These are phyloP conservation scores for Komagataea norvegica DNA, from an alignment of 1,139 yeast genomes.

Conservation along the genomic window DNA sequence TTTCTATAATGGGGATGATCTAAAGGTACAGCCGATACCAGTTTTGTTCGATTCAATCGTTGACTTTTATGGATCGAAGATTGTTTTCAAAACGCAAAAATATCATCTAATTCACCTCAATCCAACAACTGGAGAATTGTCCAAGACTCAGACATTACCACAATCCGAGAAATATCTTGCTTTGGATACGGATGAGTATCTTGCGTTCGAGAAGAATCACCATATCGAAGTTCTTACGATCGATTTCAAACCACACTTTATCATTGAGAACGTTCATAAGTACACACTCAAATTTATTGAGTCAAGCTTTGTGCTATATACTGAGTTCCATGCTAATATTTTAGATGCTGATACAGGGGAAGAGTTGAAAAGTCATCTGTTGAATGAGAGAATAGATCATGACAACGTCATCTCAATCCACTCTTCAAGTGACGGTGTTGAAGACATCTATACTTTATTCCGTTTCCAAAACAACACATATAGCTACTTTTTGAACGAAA, in stretches of 20 bases:
- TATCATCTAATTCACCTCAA: conserved; percentile 13
- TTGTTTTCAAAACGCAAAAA: conserved; percentile 14
- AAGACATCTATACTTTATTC: conserved; percentile 18
- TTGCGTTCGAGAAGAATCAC: conserved; percentile 21
- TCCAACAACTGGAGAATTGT: conserved; percentile 11
- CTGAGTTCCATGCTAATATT: conserved; percentile 21
- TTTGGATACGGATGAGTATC: conserved; percentile 15
- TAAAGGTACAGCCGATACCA: conserved; percentile 12
- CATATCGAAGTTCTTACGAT: conserved; percentile 18
- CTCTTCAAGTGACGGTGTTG: conserved; percentile 18
- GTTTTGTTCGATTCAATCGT: conserved; percentile 13
- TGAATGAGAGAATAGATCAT: conserved; percentile 19
- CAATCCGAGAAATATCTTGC: conserved; percentile 14
- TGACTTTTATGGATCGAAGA: conserved; percentile 22
- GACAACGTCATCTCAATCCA: conserved; percentile 19
- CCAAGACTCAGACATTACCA: conserved; percentile 8
- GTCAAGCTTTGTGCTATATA: conserved; percentile 18
- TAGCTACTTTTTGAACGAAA: conserved; percentile 25
- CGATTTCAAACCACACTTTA: conserved; percentile 13
- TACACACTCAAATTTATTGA: conserved; percentile 18
- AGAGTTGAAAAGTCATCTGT: conserved; percentile 17
- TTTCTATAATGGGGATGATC: conserved; percentile 15
- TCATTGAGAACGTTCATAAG: conserved; percentile 21
- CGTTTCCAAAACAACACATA: conserved; percentile 23
- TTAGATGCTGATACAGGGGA: conserved; percentile 25